Conservation (phyloP, 1,139 yeast genomes). For the Yamadazyma taylorii region DNA sequence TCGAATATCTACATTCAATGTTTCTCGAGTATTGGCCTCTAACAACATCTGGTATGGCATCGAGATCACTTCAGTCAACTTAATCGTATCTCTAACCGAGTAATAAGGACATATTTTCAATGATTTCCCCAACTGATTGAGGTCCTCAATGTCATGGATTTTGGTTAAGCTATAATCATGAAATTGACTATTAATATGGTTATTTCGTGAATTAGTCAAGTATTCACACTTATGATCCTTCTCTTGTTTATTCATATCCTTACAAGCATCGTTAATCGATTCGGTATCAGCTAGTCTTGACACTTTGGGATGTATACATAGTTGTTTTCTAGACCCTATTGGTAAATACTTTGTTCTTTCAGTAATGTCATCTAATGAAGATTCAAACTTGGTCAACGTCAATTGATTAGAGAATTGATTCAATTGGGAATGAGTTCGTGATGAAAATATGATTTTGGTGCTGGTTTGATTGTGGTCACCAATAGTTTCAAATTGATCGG, state of each 20-base stretch:
- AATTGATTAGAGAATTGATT: constrained; percentile 80
- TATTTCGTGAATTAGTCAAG: constrained; percentile 36
- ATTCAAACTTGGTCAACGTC: constrained; percentile 59
- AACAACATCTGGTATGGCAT: constrained; percentile 83
- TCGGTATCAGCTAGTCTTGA: constrained; percentile 46
- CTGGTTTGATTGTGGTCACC: constrained; percentile 36
- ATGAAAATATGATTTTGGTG: constrained; percentile 59
- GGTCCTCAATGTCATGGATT: constrained; percentile 82
- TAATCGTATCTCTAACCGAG: constrained; percentile 58
- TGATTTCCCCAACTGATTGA: constrained; percentile 58
- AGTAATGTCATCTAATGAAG: constrained; percentile 48
- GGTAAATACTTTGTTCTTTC: constrained; percentile 61
- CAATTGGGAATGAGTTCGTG: constrained; percentile 91
- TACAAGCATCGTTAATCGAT: constrained; percentile 80
- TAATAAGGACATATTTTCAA: constrained; percentile 80
- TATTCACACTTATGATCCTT: constrained; percentile 49
- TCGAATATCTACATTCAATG: constrained; percentile 58
- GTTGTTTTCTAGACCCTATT: constrained; percentile 80
- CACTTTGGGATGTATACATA: constrained; percentile 73
- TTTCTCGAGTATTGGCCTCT: constrained; percentile 61
- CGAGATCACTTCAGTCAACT: constrained; percentile 69
- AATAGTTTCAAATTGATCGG: not conserved
- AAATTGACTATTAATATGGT: constrained; percentile 45
- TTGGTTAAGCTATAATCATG: constrained; percentile 60
- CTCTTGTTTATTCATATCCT: constrained; percentile 58